These are phyloP conservation scores for Nemania sp. DNA, from an alignment of 2,329 filamentous ascomycete species.

Conservation along the genomic window DNA sequence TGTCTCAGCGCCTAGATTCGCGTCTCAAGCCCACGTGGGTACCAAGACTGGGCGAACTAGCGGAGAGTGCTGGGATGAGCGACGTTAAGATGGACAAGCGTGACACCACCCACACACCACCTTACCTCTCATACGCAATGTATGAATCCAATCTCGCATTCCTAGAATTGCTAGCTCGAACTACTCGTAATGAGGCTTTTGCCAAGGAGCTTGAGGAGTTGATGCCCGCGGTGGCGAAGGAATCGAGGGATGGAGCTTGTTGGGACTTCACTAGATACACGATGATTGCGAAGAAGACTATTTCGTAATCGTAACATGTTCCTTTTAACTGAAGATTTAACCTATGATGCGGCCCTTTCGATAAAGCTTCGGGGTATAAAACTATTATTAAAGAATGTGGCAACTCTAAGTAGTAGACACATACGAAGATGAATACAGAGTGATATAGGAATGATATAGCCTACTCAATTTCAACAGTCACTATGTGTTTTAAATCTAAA, in stretches of 20 bases:
- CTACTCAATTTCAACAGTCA: too few species aligned
- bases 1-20: slow-evolving; percentile 12
- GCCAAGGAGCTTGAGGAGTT: slow-evolving; percentile 14
- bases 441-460: too few species aligned
- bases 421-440: too few species aligned
- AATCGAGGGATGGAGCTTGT: slow-evolving; percentile 22
- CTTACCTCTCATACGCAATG: slow-evolving; percentile 16
- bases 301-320: not conserved
- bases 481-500: too few species aligned
- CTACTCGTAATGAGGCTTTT: slow-evolving; percentile 16
- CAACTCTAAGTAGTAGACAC: too few species aligned
- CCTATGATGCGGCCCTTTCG: too few species aligned
- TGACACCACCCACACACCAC: slow-evolving; percentile 1
- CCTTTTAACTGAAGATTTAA: too few species aligned
- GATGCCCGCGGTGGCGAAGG: slow-evolving; percentile 16
- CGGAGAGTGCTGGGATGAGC: slow-evolving; percentile 2
- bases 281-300: slow-evolving; percentile 20
- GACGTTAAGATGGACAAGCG: slow-evolving; percentile 16
- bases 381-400: too few species aligned
- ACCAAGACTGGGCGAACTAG: slow-evolving; percentile 3
- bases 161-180: slow-evolving; percentile 26
- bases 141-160: slow-evolving; percentile 21
- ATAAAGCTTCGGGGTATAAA: too few species aligned
- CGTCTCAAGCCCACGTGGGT: slow-evolving; percentile 21
- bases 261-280: slow-evolving; percentile 16